Percentiles rank a stretch among this genome's conserved stretches.
Evolutionary conservation across 2,329 filamentous ascomycete species (phyloP).

Genomic region (Pseudocercospora crystallina): DNA sequence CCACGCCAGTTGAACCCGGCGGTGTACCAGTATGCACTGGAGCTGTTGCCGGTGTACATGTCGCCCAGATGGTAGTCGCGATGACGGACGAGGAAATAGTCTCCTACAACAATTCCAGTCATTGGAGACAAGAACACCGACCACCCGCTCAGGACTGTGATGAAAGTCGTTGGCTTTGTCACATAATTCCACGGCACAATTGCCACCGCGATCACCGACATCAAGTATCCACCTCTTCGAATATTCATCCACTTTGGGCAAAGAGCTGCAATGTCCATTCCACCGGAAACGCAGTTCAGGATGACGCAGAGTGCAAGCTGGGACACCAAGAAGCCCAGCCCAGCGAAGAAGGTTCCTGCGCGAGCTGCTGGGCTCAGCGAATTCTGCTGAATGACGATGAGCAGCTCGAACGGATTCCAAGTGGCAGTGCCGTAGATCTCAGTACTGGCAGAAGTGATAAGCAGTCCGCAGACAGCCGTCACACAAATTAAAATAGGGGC

Average conservation of each 20-base stretch:
- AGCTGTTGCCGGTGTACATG: slow-evolving; percentile 18
- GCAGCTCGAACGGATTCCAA: slow-evolving; percentile 31
- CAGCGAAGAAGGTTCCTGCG: slow-evolving; percentile 34
- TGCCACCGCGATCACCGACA: slow-evolving; percentile 37
- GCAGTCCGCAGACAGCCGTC: slow-evolving; percentile 27
- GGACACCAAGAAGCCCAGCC: slow-evolving; percentile 28
- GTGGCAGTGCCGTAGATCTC: slow-evolving; percentile 25
- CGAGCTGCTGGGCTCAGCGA: slow-evolving; percentile 24
- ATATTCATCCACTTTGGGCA: slow-evolving; percentile 46
- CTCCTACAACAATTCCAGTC: slow-evolving; percentile 40
- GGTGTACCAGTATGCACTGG: slow-evolving; percentile 22
- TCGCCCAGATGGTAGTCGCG: slow-evolving; percentile 19
- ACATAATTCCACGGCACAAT: slow-evolving; percentile 46
- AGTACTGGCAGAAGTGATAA: slow-evolving; percentile 26
- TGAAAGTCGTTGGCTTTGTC: slow-evolving; percentile 39
- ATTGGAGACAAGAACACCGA: slow-evolving; percentile 45
- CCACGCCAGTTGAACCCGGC: slow-evolving; percentile 25
- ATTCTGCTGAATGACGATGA: slow-evolving; percentile 23
- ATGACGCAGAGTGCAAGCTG: slow-evolving; percentile 35
- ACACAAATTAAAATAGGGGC: slow-evolving; percentile 29
- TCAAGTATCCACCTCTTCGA: slow-evolving; percentile 42
- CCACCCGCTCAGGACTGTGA: slow-evolving; percentile 45
- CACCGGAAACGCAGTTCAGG: slow-evolving; percentile 42
- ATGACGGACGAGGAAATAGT: slow-evolving; percentile 40
- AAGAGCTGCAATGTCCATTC: slow-evolving; percentile 44